Evolutionary conservation across 169 alveolate species (phyloP), one percentile per base, ranked within the genome.

Genomic region (Cryptosporidium felis): DNA sequence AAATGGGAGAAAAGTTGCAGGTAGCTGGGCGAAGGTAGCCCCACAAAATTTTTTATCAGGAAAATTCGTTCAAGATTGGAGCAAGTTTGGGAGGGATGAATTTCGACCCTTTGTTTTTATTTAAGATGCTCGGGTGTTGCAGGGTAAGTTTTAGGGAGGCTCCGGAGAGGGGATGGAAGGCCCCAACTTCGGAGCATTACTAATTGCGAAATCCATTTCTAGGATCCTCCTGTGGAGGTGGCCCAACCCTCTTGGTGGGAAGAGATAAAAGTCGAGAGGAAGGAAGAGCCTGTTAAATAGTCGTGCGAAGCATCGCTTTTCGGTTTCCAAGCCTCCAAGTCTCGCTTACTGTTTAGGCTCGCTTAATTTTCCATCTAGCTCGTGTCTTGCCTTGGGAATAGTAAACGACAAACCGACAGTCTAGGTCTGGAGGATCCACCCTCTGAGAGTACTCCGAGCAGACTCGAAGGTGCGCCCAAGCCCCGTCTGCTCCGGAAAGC

Each of bases 241-340:
- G 85, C 85, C 6, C 85, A 74, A 16, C 85, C 85, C 18, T 56
- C 56, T 26, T 74, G 85, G 85, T 74, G 85, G 85, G 85, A 74
- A 53, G 85, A 74, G 41, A 34, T 53, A 36, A 34, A 49, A 74
- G 42, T 30, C 12, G 85, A 74, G 2, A 56, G 34, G 3, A n/a
- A 56, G 1, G 23, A 12, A 12, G 32, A 6, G 32, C 41, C 63
- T n/a, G n/a, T n/a, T n/a, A n/a, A n/a, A n/a, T n/a, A n/a, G n/a
- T n/a, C n/a, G n/a, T n/a, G n/a, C n/a, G n/a, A n/a, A n/a, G n/a
- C n/a, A n/a, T n/a, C n/a, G n/a, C n/a, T n/a, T n/a, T n/a, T n/a
- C n/a, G n/a, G n/a, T n/a, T n/a, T n/a, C n/a, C n/a, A n/a, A n/a
- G n/a, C n/a, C n/a, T n/a, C n/a, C n/a, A n/a, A n/a, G n/a, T n/a